Conservation (phyloP, 306 rosid species). For the Dalbergia oliveri region DNA sequence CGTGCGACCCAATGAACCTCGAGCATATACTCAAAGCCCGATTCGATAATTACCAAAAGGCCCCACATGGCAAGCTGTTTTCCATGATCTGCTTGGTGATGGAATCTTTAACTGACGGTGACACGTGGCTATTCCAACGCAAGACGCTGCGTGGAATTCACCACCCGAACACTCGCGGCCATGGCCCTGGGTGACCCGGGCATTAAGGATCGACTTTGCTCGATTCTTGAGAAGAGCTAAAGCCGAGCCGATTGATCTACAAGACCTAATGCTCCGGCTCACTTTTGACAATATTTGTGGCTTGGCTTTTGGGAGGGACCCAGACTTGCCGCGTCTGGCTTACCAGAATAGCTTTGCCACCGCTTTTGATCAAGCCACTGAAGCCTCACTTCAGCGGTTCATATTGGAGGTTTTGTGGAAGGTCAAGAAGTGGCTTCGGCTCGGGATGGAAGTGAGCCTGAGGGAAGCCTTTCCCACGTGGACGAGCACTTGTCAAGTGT, state of each 20-base stretch:
- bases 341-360: conserved; percentile 72
- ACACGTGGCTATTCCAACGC: conserved; percentile 94
- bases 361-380: conserved; percentile 89
- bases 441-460: conserved; percentile 87
- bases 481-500: conserved; percentile 79
- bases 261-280: conserved; percentile 80
- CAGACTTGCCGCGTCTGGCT: conserved; percentile 70
- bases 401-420: conserved; percentile 83
- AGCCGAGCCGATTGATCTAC: conserved; percentile 69
- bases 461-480: conserved; percentile 75
- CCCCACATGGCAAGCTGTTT: conserved; percentile 93
- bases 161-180: conserved; percentile 85
- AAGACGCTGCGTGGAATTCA: conserved; percentile 98
- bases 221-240: conserved; percentile 55
- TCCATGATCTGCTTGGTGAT: conserved; percentile 85
- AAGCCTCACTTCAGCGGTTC: conserved; percentile 85
- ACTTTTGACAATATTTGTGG: conserved; percentile 95
- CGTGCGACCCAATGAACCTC: conserved; percentile 89
- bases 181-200: conserved; percentile 97
- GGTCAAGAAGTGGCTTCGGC: conserved; percentile 83
- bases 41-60: conserved; percentile 91
- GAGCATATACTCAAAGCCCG: conserved; percentile 90
- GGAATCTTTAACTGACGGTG: conserved; percentile 92
- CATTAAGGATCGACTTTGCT: conserved; percentile 82
- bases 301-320: conserved; percentile 84